Evolutionary conservation across 306 rosid species (phyloP).

Genomic region (Glycine tomentella): DNA sequence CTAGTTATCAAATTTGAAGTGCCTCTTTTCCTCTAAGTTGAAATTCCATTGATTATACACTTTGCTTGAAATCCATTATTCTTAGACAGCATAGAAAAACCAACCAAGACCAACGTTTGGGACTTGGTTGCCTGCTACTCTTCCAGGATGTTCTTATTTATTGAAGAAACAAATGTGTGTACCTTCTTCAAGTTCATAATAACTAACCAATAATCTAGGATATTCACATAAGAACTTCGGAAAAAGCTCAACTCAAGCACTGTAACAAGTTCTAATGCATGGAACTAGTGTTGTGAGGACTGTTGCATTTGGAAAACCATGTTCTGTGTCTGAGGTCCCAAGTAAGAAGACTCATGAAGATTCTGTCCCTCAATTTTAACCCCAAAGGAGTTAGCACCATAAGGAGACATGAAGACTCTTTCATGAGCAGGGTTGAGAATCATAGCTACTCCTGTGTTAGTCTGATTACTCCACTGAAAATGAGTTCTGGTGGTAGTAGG

Average conservation of each 20-base stretch:
- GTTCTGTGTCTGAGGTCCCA: conserved; percentile 70
- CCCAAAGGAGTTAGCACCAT: conserved; percentile 65
- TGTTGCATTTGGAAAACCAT: conserved; percentile 78
- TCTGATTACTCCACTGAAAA: conserved; percentile 72
- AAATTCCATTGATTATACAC: conserved; percentile 27
- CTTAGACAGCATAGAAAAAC: conserved; percentile 43
- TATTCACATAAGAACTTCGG: conserved; percentile 62
- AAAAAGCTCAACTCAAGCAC: conserved; percentile 45
- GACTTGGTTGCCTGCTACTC: conserved; percentile 37
- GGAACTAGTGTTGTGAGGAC: conserved; percentile 60
- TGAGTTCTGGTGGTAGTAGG: conserved; percentile 43
- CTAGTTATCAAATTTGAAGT: conserved; percentile 1
- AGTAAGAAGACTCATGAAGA: conserved; percentile 61
- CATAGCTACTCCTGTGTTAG: conserved; percentile 55
- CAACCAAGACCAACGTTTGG: conserved; percentile 12
- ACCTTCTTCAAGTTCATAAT: conserved; percentile 49
- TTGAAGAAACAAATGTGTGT: conserved; percentile 42
- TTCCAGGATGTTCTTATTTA: conserved; percentile 31
- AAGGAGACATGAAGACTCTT: conserved; percentile 58
- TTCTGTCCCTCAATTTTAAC: conserved; percentile 62
- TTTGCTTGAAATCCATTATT: conserved; percentile 41
- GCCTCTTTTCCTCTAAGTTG: conserved; percentile 30
- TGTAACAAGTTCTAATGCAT: conserved; percentile 48
- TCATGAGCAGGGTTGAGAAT: conserved; percentile 58
- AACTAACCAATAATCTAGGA: conserved; percentile 55